phyloP scores from a whole-genome alignment of 139 green algal species.

The Eudorina sp. region DNA sequence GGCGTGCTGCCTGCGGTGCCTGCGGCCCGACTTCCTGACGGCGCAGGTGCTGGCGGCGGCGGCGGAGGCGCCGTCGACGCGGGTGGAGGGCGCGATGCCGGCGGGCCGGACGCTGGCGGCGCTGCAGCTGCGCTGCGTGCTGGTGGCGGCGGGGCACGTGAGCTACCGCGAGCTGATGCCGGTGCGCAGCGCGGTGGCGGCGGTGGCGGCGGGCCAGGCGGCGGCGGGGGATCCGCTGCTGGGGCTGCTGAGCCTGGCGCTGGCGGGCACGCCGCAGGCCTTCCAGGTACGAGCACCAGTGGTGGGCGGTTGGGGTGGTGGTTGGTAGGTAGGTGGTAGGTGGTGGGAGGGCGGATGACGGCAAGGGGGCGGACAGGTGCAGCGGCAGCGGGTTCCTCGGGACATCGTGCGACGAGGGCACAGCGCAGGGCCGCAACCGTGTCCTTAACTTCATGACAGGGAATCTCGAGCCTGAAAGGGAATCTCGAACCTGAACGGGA shows the following conservation, averaged over 20 bases:
- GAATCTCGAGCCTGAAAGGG: too few relatives aligned
- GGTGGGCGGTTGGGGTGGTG: not conserved
- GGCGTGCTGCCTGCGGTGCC: conserved; percentile 10
- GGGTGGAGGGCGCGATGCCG: not conserved
- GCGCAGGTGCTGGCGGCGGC: conserved; percentile 4
- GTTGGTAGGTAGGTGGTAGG: not conserved
- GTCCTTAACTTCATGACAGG: too few relatives aligned
- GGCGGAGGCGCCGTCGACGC: not conserved
- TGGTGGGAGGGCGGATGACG: too few relatives aligned
- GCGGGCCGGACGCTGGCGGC: not conserved
- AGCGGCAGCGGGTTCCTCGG: too few relatives aligned
- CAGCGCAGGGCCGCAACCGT: too few relatives aligned
- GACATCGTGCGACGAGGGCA: too few relatives aligned
- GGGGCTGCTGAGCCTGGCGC: conserved; percentile 7
- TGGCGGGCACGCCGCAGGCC: conserved; percentile 29
- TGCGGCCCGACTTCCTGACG: conserved; percentile 36
- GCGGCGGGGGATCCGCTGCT: conserved; percentile 13
- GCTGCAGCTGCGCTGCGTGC: conserved; percentile 41
- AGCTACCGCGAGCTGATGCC: conserved; percentile 44
- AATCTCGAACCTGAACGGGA: too few relatives aligned
- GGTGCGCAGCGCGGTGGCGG: not conserved
- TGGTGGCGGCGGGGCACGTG: conserved; percentile 28
- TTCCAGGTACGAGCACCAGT: conserved; percentile 28
- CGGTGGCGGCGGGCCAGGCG: not conserved
- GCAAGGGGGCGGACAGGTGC: too few relatives aligned